A percentile compares a stretch with the other conserved stretches of the same genome.
Conservation (phyloP, 1,284 basidiomycete genomes). For the Anthracocystis panici-leucophaei region DNA sequence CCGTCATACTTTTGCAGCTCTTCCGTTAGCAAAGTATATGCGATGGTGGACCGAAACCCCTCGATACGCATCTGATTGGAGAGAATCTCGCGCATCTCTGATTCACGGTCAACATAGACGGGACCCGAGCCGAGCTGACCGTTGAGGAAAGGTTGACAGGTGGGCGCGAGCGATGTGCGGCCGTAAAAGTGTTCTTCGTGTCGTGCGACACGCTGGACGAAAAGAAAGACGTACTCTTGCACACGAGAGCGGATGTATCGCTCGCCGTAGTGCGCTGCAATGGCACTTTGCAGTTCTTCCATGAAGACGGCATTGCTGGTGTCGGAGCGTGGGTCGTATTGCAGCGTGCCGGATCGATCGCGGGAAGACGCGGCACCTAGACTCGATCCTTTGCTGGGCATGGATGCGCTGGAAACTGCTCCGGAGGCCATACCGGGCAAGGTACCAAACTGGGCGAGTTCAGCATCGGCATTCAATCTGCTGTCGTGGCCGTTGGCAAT, state of each 20-base stretch:
- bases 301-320: constrained; percentile 85
- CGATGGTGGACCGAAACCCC: constrained; percentile 80
- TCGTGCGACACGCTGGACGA: constrained; percentile 80
- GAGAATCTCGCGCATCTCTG: constrained; percentile 76
- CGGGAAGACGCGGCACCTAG: constrained; percentile 20
- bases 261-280: constrained; percentile 82
- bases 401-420: constrained; percentile 10
- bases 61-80: constrained; percentile 81
- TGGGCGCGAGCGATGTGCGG: constrained; percentile 77
- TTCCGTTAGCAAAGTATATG: constrained; percentile 73
- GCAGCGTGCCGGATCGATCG: constrained; percentile 35
- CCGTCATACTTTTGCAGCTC: constrained; percentile 36
- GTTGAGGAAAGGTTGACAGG: constrained; percentile 70
- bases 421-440: constrained; percentile 10
- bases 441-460: constrained; percentile 45
- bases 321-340: constrained; percentile 63
- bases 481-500: constrained; percentile 17
- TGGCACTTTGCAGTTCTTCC: constrained; percentile 84
- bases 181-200: constrained; percentile 82
- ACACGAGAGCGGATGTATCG: constrained; percentile 81
- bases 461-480: constrained; percentile 17
- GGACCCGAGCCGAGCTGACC: constrained; percentile 77
- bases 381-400: constrained; percentile 27
- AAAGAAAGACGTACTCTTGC: constrained; percentile 80
- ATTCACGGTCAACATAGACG: constrained; percentile 77